phyloP scores from a whole-genome alignment of 2,329 filamentous ascomycete genomes.

The Alternaria brassicae region DNA sequence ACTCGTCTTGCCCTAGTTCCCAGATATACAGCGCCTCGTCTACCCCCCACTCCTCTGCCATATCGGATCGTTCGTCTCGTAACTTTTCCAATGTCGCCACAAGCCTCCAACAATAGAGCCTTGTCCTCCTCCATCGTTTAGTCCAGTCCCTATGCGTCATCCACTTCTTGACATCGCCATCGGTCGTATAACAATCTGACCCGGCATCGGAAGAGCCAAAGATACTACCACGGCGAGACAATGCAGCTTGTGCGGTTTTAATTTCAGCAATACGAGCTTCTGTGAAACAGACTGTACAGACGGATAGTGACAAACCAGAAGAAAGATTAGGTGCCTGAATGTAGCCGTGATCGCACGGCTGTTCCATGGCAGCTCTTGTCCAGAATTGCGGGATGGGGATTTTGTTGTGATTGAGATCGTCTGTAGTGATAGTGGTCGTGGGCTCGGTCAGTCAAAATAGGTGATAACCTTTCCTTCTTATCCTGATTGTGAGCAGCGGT shows the following conservation, averaged over 20 bases:
- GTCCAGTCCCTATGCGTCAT: slow-evolving; percentile 2
- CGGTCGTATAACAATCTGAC: not conserved
- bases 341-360: not conserved
- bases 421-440: not conserved
- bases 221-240: slow-evolving; percentile 22
- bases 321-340: not conserved
- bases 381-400: not conserved
- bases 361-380: not conserved
- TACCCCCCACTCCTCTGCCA: slow-evolving; percentile 3
- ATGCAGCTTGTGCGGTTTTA: slow-evolving; percentile 5
- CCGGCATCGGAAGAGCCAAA: slow-evolving; percentile 1
- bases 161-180: not conserved
- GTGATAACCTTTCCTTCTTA: not conserved
- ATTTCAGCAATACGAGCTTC: slow-evolving; percentile 14
- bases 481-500: not conserved
- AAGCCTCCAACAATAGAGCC: slow-evolving; percentile 8
- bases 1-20: slow-evolving; percentile 9
- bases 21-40: slow-evolving; percentile 14
- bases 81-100: slow-evolving; percentile 15
- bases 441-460: not conserved
- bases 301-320: not conserved
- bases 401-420: not conserved
- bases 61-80: not conserved
- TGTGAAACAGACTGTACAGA: slow-evolving; percentile 16
- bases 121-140: slow-evolving; percentile 4